Conservation (phyloP, 2,329 filamentous ascomycete species). For the Colletotrichum incanum region DNA sequence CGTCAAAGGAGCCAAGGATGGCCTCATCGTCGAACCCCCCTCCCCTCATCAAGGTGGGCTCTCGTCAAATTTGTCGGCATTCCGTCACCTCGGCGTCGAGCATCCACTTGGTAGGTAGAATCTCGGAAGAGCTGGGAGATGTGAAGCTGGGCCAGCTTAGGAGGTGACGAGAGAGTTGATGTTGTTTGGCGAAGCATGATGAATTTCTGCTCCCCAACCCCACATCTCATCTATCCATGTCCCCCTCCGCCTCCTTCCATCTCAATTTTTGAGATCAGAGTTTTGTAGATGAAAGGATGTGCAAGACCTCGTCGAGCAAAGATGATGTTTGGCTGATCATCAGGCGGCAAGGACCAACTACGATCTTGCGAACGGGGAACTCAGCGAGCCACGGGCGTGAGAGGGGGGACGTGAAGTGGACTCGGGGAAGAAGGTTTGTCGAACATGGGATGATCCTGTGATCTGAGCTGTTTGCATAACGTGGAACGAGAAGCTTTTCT, state of each 20-base stretch:
- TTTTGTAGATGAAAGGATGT: conserved; percentile 11
- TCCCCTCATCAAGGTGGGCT: neutral
- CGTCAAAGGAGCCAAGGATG: neutral
- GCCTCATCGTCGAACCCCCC: neutral
- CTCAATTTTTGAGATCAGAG: neutral
- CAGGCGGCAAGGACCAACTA: neutral
- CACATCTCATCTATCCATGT: neutral
- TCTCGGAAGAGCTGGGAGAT: conserved; percentile 1
- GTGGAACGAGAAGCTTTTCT: conserved; percentile 1
- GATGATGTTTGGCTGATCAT: conserved; percentile 19
- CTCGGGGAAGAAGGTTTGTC: neutral
- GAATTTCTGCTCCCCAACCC: conserved; percentile 14
- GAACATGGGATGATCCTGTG: conserved; percentile 40
- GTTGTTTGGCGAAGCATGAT: neutral
- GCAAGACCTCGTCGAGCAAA: neutral
- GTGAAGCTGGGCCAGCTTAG: neutral
- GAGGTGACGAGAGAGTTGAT: conserved; percentile 1
- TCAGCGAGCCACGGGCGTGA: neutral
- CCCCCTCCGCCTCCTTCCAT: neutral
- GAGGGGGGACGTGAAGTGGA: conserved; percentile 4
- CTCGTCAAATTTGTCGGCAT: neutral
- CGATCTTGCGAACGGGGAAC: conserved; percentile 4
- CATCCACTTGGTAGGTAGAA: neutral
- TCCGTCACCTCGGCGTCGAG: conserved; percentile 2
- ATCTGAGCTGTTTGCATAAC: conserved; percentile 35